Conservation (phyloP, 805 yeast species). For the Nakazawaea anatomiae region DNA sequence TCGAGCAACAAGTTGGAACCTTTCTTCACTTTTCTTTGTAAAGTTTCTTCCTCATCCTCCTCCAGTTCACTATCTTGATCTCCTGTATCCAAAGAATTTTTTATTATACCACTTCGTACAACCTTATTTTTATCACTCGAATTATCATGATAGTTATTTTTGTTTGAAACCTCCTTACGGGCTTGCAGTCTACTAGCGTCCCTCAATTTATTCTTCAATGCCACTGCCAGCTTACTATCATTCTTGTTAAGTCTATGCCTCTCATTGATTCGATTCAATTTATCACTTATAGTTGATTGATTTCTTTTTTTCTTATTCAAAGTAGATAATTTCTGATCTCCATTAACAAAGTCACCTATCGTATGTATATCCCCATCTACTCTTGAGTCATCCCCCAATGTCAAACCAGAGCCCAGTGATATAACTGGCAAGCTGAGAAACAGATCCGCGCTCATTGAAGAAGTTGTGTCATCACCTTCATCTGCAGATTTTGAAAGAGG, state of each 20-base stretch:
- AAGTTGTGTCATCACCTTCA: neutral
- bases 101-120: neutral
- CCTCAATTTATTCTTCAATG: constrained; percentile 23
- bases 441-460: neutral
- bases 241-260: constrained; percentile 10
- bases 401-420: constrained; percentile 24
- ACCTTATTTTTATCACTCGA: neutral
- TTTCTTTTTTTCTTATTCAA: constrained; percentile 6
- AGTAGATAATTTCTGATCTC: constrained; percentile 8
- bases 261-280: constrained; percentile 6
- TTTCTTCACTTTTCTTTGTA: constrained; percentile 8
- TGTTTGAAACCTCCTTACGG: neutral
- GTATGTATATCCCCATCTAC: constrained; percentile 2
- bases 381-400: constrained; percentile 10
- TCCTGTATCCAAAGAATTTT: neutral
- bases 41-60: constrained; percentile 1
- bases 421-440: constrained; percentile 18
- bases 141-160: neutral
- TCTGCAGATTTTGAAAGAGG: constrained; percentile 4
- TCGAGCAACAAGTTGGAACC: constrained; percentile 13
- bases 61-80: constrained; percentile 5
- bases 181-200: constrained; percentile 14
- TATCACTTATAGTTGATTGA: neutral
- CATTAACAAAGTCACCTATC: constrained; percentile 18
- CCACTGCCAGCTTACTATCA: constrained; percentile 13